Conservation (phyloP, 805 yeast species). For the Candida cerambycidarum region DNA sequence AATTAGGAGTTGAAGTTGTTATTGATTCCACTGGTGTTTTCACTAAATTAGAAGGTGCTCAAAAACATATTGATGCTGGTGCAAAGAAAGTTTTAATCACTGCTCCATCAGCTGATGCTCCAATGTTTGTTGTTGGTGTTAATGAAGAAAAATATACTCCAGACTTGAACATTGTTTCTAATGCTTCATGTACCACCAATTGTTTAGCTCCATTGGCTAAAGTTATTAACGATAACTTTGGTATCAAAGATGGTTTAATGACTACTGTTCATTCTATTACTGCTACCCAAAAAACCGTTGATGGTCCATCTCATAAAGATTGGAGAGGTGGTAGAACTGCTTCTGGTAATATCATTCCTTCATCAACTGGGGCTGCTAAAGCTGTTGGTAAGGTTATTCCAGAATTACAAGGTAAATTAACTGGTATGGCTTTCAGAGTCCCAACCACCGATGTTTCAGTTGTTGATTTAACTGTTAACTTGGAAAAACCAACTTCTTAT, state of each 20-base stretch:
- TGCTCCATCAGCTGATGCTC: constrained; percentile 37
- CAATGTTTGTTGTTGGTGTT: constrained; percentile 38
- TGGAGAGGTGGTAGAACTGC: constrained; percentile 43
- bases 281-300: constrained; percentile 39
- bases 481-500: constrained; percentile 31
- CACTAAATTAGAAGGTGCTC: constrained; percentile 35
- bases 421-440: constrained; percentile 38
- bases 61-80: constrained; percentile 37
- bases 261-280: constrained; percentile 39
- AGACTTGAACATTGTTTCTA: constrained; percentile 32
- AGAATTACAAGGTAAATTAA: constrained; percentile 36
- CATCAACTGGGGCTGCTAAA: constrained; percentile 39
- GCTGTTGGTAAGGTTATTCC: constrained; percentile 39
- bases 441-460: constrained; percentile 38
- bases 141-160: constrained; percentile 34
- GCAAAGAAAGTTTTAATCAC: constrained; percentile 37
- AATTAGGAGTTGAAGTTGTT: constrained; percentile 30
- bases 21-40: constrained; percentile 38
- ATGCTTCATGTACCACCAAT: constrained; percentile 39
- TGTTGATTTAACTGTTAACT: constrained; percentile 35
- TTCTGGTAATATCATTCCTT: constrained; percentile 36
- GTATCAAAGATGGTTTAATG: constrained; percentile 38
- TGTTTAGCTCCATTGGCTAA: constrained; percentile 40
- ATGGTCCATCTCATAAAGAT: constrained; percentile 39
- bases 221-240: constrained; percentile 35